These are phyloP conservation scores for Teratosphaeria gauchensis DNA, from an alignment of 2,329 filamentous ascomycete species.

Conservation along the genomic window DNA sequence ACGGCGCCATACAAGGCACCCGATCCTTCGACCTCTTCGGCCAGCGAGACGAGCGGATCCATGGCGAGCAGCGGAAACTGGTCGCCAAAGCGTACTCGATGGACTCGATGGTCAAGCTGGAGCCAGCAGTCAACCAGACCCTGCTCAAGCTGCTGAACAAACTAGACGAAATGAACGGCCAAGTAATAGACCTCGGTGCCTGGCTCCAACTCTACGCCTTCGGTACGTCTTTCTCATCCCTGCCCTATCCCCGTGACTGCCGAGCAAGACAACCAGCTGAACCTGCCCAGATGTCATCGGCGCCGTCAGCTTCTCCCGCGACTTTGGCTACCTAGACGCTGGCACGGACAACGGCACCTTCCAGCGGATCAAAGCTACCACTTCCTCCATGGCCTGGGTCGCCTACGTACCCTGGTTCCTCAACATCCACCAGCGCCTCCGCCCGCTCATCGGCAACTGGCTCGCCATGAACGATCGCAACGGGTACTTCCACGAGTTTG, in stretches of 20 bases:
- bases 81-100: conserved; percentile 27
- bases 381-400: conserved; percentile 27
- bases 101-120: conserved; percentile 28
- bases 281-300: conserved; percentile 54
- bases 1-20: not conserved
- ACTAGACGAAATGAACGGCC: conserved; percentile 26
- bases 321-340: conserved; percentile 8
- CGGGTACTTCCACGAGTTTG: not conserved
- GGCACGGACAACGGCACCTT: conserved; percentile 23
- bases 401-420: conserved; percentile 28
- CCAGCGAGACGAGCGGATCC: conserved; percentile 27
- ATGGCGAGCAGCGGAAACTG: conserved; percentile 24
- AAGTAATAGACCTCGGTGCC: conserved; percentile 50
- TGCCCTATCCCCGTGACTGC: not conserved
- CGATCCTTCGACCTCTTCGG: conserved; percentile 27
- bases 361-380: conserved; percentile 20
- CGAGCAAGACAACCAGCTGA: not conserved
- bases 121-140: conserved; percentile 30
- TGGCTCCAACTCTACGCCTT: conserved; percentile 75
- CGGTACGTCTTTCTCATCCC: not conserved
- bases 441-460: conserved; percentile 21
- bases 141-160: conserved; percentile 23
- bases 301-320: conserved; percentile 6
- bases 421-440: conserved; percentile 24
- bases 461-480: not conserved